phyloP scores from a whole-genome alignment of 805 yeast species.

The Wickerhamomyces ciferrii region DNA sequence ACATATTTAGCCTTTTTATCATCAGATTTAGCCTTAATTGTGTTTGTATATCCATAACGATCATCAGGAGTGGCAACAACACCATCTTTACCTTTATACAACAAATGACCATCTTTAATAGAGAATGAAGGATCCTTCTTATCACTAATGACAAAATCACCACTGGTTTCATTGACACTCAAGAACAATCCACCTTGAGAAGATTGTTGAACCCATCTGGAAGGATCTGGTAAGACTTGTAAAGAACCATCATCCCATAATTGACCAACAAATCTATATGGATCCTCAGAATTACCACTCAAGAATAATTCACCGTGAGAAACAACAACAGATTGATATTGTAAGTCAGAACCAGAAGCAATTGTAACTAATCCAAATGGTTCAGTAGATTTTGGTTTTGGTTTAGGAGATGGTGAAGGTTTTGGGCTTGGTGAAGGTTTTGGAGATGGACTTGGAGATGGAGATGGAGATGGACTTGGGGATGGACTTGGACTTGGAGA shows the following conservation, averaged over 20 bases:
- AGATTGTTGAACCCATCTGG: background rate
- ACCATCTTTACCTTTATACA: background rate
- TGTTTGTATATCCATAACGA: background rate
- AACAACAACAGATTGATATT: constrained; percentile 6
- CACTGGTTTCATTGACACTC: background rate
- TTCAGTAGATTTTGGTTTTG: background rate
- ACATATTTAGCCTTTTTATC: background rate
- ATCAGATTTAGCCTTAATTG: background rate
- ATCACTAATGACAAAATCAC: background rate
- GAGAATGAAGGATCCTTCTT: background rate
- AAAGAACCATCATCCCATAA: constrained; percentile 2
- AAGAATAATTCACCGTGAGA: constrained; percentile 1
- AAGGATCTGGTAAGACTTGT: background rate
- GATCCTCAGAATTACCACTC: constrained; percentile 3
- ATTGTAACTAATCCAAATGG: constrained; percentile 5
- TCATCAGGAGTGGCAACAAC: background rate
- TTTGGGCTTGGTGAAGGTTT: background rate
- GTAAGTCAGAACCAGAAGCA: constrained; percentile 6
- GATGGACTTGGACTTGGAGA: too few relatives aligned
- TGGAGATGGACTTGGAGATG: background rate
- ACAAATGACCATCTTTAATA: background rate
- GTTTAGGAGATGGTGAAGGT: too few relatives aligned
- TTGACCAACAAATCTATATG: background rate
- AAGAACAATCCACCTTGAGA: background rate
- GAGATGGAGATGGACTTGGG: too few relatives aligned